Evolutionary conservation across 805 yeast species (phyloP), one percentile per base, ranked within the genome.

Genomic region (Starmera quercuum): DNA sequence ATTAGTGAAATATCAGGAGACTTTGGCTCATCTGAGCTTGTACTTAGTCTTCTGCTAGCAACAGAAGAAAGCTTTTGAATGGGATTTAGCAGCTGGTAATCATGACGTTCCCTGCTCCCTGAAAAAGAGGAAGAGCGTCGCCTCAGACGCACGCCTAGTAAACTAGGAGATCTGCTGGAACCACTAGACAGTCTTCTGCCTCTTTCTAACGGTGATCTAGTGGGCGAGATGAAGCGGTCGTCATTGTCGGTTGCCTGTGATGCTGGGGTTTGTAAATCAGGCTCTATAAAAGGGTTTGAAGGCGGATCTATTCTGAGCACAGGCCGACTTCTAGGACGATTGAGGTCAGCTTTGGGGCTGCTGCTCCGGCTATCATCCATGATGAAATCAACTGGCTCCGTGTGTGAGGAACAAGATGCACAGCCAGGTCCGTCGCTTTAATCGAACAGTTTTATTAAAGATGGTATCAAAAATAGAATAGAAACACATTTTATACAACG

Each of bases 291-390:
- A 14, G 28, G 28, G 18, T 31, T 24, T 12, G 23, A 8, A 4
- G 26, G 25, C 8, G 30, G 34, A 5, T 32, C 34, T 10, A 32
- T 14, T 10, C 20, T 20, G 4, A 32, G 26, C 16, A 20, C 14
- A 8, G 34, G 34, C 17, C 34, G 25, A 1, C 34, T 30, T 14
- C 30, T 32, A 8, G n/a, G n/a, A n/a, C n/a, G n/a, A n/a, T n/a
- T n/a, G n/a, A 21, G 24, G 9, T 21, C 12, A 21, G 24, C 9
- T 21, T 21, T 21, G 12, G 24, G 11, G 24, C 24, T 21, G 9
- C 9, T 12, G 9, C 11, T 12, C 9, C n/a, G n/a, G n/a, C n/a
- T n/a, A n/a, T n/a, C n/a, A n/a, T n/a, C n/a, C n/a, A n/a, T n/a
- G n/a, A n/a, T n/a, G n/a, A n/a, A n/a, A n/a, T n/a, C n/a, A n/a